A percentile compares a stretch with the other conserved stretches of the same genome.
These are phyloP conservation scores for Silene conica DNA, from an alignment of 148 eudicot species.

Conservation along the genomic window DNA sequence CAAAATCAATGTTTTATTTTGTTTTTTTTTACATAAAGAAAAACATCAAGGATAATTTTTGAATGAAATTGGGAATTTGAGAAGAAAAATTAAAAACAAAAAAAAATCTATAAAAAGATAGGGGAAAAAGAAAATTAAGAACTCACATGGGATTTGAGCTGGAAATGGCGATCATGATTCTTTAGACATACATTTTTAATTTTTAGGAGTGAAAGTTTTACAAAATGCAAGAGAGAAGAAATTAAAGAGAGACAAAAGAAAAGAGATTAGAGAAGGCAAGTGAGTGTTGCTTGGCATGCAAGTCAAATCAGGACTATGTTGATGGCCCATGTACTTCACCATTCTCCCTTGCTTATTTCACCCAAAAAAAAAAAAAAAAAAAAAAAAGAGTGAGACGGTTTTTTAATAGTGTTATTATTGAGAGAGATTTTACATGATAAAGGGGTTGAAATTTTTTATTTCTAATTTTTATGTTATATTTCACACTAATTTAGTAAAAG, in stretches of 20 bases:
- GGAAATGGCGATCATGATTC: conserved; percentile 57
- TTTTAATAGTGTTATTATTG: too few relatives aligned
- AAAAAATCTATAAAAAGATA: too few relatives aligned
- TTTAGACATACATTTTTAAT: conserved; percentile 46
- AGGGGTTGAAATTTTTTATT: too few relatives aligned
- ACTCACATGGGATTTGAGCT: conserved; percentile 67
- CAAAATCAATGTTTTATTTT: conserved; percentile 3
- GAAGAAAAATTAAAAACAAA: too few relatives aligned
- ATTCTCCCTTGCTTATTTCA: too few relatives aligned
- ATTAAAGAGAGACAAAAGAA: conserved; percentile 18
- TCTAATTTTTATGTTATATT: too few relatives aligned
- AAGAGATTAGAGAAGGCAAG: conserved; percentile 24
- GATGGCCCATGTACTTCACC: conserved; percentile 17
- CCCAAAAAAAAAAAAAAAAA: too few relatives aligned
- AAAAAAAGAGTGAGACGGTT: too few relatives aligned
- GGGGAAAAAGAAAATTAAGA: conserved; percentile 18
- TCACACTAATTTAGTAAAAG: too few relatives aligned
- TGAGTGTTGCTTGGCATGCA: conserved; percentile 72
- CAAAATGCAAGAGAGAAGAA: conserved; percentile 17
- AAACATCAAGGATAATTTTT: not conserved
- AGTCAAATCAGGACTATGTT: conserved; percentile 52
- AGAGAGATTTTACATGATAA: too few relatives aligned
- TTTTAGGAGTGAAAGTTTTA: not conserved
- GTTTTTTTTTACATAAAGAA: conserved; percentile 11
- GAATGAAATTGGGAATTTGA: not conserved